phyloP scores from a whole-genome alignment of 2,329 filamentous ascomycete species.

The Phyllosticta citrichinensis region DNA sequence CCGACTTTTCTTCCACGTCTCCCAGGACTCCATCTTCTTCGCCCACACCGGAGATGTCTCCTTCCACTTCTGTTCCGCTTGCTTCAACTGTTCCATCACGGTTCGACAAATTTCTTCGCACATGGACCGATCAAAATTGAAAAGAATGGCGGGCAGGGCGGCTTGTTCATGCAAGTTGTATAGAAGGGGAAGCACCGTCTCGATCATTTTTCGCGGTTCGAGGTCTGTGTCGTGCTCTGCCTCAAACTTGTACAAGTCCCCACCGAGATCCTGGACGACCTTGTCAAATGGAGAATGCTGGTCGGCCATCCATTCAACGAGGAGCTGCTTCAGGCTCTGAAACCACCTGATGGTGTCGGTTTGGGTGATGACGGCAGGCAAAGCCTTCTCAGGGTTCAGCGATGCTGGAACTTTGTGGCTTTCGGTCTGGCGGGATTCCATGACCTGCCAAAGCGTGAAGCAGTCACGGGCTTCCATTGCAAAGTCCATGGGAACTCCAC shows the following conservation, averaged over 20 bases:
- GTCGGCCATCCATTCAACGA: conserved; percentile 52
- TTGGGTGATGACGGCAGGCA: conserved; percentile 51
- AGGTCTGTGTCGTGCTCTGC: background rate
- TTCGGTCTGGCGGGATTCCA: conserved; percentile 48
- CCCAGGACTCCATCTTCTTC: conserved; percentile 47
- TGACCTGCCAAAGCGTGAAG: conserved; percentile 52
- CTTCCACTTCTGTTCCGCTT: conserved; percentile 49
- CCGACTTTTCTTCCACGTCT: conserved; percentile 43
- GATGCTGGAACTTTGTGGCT: conserved; percentile 40
- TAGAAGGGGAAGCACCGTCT: conserved; percentile 48
- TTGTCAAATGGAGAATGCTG: conserved; percentile 41
- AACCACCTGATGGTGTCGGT: conserved; percentile 59
- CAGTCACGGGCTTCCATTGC: conserved; percentile 63
- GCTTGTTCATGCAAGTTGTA: conserved; percentile 51
- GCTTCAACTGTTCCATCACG: conserved; percentile 44
- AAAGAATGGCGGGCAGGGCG: conserved; percentile 63
- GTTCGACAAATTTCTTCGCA: conserved; percentile 51
- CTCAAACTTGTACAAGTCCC: conserved; percentile 1
- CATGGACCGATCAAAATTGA: conserved; percentile 60
- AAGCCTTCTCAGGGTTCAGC: conserved; percentile 40
- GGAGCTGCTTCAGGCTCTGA: conserved; percentile 45
- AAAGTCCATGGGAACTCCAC: conserved; percentile 58
- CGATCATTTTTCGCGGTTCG: conserved; percentile 18
- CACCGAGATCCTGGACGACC: conserved; percentile 36
- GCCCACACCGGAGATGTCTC: conserved; percentile 50